These are phyloP conservation scores for Aspergillus wentii DNA, from an alignment of 495 filamentous ascomycete species.

Conservation along the genomic window DNA sequence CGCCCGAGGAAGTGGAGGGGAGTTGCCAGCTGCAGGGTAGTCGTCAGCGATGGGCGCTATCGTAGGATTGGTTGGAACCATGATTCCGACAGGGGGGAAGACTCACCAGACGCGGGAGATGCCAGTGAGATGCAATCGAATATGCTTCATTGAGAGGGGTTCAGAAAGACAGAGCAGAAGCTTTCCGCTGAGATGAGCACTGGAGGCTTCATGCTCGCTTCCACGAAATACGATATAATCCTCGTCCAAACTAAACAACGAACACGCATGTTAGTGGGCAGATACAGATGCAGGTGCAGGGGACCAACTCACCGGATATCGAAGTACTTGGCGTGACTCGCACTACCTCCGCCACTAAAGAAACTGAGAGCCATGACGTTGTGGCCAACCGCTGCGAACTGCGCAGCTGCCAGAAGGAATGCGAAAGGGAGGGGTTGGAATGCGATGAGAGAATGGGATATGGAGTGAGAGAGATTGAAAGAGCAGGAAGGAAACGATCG, in stretches of 20 bases:
- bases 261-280: conserved; percentile 5
- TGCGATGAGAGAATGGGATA: not conserved
- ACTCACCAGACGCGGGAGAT: conserved; percentile 65
- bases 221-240: conserved; percentile 78
- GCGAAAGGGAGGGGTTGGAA: too few species aligned
- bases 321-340: conserved; percentile 50
- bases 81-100: too few species aligned
- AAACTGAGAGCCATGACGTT: conserved; percentile 46
- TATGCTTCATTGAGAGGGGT: conserved; percentile 62
- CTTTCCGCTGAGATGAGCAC: conserved; percentile 67
- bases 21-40: conserved; percentile 38
- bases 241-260: conserved; percentile 60
- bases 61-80: too few species aligned
- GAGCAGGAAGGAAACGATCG: too few species aligned
- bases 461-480: conserved; percentile 1
- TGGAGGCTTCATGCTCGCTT: conserved; percentile 66
- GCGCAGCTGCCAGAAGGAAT: conserved; percentile 13
- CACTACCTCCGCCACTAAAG: conserved; percentile 42
- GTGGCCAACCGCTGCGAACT: conserved; percentile 16
- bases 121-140: conserved; percentile 68
- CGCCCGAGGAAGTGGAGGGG: conserved; percentile 37
- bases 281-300: conserved; percentile 3
- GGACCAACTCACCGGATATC: conserved; percentile 46
- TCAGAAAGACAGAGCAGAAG: conserved; percentile 71
- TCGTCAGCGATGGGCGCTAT: conserved; percentile 5